A percentile compares a stretch with the other conserved stretches of the same genome.
Conservation (phyloP, 1,139 yeast genomes). For the Pneumocystis sp. region DNA sequence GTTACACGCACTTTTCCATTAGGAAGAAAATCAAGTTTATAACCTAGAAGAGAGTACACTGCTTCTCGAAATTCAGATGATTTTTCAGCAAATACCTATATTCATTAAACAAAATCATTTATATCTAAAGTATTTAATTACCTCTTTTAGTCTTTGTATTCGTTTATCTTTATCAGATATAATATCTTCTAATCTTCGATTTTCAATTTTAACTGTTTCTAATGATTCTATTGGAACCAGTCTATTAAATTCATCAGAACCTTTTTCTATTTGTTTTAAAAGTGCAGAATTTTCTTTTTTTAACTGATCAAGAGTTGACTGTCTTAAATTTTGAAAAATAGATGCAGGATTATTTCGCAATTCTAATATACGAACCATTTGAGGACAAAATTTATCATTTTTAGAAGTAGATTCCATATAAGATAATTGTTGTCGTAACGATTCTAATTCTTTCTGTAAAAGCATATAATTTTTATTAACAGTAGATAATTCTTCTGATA, state of each 20-base stretch:
- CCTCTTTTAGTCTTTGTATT: conserved; percentile 43
- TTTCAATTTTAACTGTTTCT: conserved; percentile 48
- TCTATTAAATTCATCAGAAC: conserved; percentile 16
- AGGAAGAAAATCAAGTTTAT: conserved; percentile 53
- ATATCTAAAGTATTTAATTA: conserved; percentile 14
- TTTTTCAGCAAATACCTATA: conserved; percentile 39
- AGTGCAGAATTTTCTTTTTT: conserved; percentile 50
- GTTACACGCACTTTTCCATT: conserved; percentile 53
- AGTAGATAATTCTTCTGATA: conserved; percentile 24
- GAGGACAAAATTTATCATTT: conserved; percentile 27
- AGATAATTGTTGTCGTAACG: conserved; percentile 27
- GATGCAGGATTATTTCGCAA: conserved; percentile 54
- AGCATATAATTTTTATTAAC: conserved; percentile 18
- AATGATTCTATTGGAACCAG: conserved; percentile 49
- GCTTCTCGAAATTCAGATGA: conserved; percentile 61
- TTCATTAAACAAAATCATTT: not conserved
- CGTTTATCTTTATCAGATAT: conserved; percentile 43
- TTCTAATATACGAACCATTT: conserved; percentile 39
- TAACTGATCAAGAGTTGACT: conserved; percentile 37
- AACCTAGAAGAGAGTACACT: conserved; percentile 58
- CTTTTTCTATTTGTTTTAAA: conserved; percentile 18
- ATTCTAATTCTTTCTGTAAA: conserved; percentile 27
- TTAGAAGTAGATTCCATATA: conserved; percentile 18
- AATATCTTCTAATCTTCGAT: conserved; percentile 33
- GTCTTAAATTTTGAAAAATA: conserved; percentile 49